Evolutionary conservation across 306 rosid species (phyloP), one percentile per base, ranked within the genome.

Genomic region (Calophaca sinica): DNA sequence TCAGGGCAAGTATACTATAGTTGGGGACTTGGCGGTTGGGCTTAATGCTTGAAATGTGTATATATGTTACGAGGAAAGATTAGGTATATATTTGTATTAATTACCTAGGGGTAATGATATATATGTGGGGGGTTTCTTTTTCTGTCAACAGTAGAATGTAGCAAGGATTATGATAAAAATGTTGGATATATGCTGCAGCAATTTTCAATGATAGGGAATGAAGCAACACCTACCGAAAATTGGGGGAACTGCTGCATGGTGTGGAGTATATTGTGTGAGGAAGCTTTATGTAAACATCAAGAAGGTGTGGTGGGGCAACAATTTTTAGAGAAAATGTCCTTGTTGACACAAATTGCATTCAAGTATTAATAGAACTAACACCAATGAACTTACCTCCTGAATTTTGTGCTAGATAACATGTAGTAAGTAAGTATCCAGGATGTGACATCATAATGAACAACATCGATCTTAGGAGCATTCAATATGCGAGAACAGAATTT

Each of bases 231-330:
- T n/a, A 48, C 44, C 36, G 39, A 49, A 55, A 49, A 10, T 28
- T 41, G 35, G 60, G 13, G 67, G 66, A 71, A 53, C n/a, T 52
- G 70, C 15, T 60, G 9, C 26, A 39, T 59, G 36, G 7, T 70
- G 73, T 53, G 78, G 78, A 63, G 73, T 73, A 64, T 53, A 44
- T 35, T 54, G 41, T 66, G 50, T 66, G 64, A 48, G 75, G 42
- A 59, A 68, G 11, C 52, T 7, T 26, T 14, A 57, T 33, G 45
- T 44, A 53, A 64, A 36, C 68, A 55, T 65, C 33, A 79, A 64
- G 7, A 54, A 36, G 51, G 10, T 64, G 32, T 45, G 42, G 65
- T 58, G 49, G 75, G 79, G 8, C 48, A 73, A 46, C 31, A 28
- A 64, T 55, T 5, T 5, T 64, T n/a, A 65, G 61, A 42, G 58